Evolutionary conservation across 768 basidiomycete genomes (phyloP).

Genomic region (Leucocoprinus sp.): DNA sequence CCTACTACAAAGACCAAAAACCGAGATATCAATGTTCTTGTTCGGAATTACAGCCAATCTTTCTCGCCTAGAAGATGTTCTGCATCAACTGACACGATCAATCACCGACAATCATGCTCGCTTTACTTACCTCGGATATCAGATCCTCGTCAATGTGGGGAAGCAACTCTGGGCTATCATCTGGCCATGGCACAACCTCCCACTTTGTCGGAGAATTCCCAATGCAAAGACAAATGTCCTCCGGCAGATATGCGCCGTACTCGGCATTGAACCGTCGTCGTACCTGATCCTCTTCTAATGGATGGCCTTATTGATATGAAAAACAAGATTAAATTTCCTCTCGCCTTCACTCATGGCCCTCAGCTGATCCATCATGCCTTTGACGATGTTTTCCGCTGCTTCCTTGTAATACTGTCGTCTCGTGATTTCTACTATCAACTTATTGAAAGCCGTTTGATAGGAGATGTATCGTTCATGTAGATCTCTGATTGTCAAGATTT

Average conservation of each 20-base stretch:
- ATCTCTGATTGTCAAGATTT: constrained; percentile 53
- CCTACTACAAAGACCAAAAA: neutral
- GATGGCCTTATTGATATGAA: constrained; percentile 3
- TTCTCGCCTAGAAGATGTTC: constrained; percentile 17
- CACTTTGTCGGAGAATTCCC: constrained; percentile 68
- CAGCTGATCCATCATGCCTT: constrained; percentile 57
- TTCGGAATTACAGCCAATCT: constrained; percentile 11
- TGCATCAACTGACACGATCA: neutral
- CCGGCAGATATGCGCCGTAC: constrained; percentile 66
- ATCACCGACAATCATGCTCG: neutral
- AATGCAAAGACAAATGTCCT: constrained; percentile 74
- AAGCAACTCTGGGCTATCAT: constrained; percentile 46
- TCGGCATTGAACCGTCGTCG: constrained; percentile 65
- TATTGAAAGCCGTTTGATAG: constrained; percentile 68
- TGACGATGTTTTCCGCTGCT: constrained; percentile 53
- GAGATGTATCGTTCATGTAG: constrained; percentile 58
- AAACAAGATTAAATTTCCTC: constrained; percentile 6
- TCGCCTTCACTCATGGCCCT: constrained; percentile 60
- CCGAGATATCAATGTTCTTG: neutral
- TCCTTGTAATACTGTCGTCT: constrained; percentile 62
- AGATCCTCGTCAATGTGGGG: constrained; percentile 58
- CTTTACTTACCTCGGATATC: constrained; percentile 37
- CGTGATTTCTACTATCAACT: constrained; percentile 65
- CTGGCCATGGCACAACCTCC: constrained; percentile 53
- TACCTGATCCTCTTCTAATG: constrained; percentile 58